Base-by-base conservation (phyloP, 2,329 filamentous ascomycete genomes). In the Ophiostoma piceae region DNA sequence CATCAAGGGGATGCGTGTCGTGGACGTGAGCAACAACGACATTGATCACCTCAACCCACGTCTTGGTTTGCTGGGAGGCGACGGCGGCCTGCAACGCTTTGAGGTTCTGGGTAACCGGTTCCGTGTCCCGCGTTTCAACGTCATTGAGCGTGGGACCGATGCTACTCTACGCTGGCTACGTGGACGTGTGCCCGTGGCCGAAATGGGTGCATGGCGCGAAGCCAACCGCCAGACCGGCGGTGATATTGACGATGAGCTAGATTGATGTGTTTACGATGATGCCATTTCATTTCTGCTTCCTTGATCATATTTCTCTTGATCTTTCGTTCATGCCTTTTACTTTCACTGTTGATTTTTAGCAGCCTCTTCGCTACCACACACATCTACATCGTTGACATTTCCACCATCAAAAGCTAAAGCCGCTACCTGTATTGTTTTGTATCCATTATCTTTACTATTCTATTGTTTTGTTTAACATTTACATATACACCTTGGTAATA, bases 31-130 rank as follows among this genome's bases (percentile, higher is more conserved):
- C 73, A 94, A 92, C 78, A 98, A 98, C 76, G 90, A 94, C 67
- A 92, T 98, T 72, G 86, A 86, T n/a, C 86, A 87, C 66, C 81
- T 98, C 16, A 92, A 95, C 71, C 90, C 94, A 0, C 87, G 89
- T 8, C 84, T 98, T 12, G 94, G 94, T 0, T 81, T 96, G 14
- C 82, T 96, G 0, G 88, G 89, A 32, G 89, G 88, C 1, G 82
- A 78, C 4, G 83, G 83, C 1, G 80, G 88, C 75, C 73, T 87
- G 80, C 81, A 90, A 83, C 79, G 85, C 69, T 81, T 97, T 11
- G 90, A 96, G 66, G 90, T 97, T 3, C 87, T 86, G 37, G 93
- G 93, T 0, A 98, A 98, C 77, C 85, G 88, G 41, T 98, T 98
- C 80, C 85, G 92, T 41, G 92, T 97, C 41, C 94, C 94, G 0